These are phyloP conservation scores for Botrytis porri DNA, from an alignment of 2,329 filamentous ascomycete species.

Conservation along the genomic window DNA sequence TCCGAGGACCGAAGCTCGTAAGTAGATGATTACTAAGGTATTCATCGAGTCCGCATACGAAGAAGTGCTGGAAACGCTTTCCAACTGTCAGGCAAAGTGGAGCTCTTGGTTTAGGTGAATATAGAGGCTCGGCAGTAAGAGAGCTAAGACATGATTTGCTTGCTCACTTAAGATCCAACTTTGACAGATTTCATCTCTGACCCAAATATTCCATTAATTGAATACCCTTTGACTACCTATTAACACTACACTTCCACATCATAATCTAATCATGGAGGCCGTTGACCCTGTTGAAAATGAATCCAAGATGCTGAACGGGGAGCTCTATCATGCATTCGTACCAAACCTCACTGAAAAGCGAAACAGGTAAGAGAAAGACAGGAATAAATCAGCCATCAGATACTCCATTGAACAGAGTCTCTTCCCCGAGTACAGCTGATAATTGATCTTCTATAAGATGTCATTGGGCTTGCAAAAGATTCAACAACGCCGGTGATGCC, in stretches of 20 bases:
- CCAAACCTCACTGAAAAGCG: conserved; percentile 64
- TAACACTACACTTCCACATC: background rate
- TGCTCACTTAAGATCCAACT: background rate
- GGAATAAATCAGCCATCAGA: conserved; percentile 35
- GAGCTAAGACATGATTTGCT: background rate
- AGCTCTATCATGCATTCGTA: conserved; percentile 72
- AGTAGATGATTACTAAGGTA: too few species aligned
- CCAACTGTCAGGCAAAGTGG: background rate
- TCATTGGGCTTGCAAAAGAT: conserved; percentile 56
- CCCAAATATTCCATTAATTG: conserved; percentile 13
- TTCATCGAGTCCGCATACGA: background rate
- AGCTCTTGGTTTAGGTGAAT: background rate
- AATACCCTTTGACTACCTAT: background rate
- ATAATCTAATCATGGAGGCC: conserved; percentile 23
- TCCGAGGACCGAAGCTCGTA: background rate
- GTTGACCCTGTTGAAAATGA: conserved; percentile 49
- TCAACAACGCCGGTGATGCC: conserved; percentile 61
- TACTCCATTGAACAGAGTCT: background rate
- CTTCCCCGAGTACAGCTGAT: background rate
- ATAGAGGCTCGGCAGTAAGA: background rate
- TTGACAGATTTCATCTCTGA: conserved; percentile 1
- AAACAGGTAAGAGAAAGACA: conserved; percentile 40
- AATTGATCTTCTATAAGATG: conserved; percentile 33
- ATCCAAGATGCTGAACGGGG: conserved; percentile 59
- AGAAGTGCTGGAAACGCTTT: background rate